Conservation (phyloP, 495 filamentous ascomycete species). For the Podospora pseudopauciseta region DNA sequence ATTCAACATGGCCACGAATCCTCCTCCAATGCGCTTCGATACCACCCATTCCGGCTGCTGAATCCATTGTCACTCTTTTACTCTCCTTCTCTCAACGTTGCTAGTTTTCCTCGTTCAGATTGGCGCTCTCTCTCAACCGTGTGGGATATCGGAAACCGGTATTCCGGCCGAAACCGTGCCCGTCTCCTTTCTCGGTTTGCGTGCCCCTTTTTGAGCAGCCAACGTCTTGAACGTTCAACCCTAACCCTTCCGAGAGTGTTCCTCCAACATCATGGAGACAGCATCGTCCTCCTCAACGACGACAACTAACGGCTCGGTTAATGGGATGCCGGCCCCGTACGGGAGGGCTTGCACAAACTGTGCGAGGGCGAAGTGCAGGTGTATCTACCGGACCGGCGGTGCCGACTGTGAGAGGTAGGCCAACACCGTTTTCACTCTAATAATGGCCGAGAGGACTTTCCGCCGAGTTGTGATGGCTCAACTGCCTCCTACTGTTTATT, state of each 20-base stretch:
- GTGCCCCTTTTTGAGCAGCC: not conserved
- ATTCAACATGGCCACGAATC: not conserved
- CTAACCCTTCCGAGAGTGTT: not conserved
- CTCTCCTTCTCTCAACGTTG: not conserved
- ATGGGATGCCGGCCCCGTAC: constrained; percentile 36
- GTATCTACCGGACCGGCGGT: constrained; percentile 39
- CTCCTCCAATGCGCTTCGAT: not conserved
- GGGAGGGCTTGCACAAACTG: constrained; percentile 56
- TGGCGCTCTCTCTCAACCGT: not conserved
- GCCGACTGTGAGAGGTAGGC: constrained; percentile 49
- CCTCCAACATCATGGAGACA: not conserved
- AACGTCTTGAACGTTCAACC: not conserved
- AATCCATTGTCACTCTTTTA: not conserved
- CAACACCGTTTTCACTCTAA: not conserved
- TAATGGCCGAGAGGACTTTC: not conserved
- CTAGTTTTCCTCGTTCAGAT: not conserved
- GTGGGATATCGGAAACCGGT: not conserved
- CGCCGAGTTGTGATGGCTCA: not conserved
- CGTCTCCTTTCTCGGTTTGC: not conserved
- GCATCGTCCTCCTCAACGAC: not conserved
- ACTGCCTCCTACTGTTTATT: not conserved
- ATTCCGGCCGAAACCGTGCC: not conserved
- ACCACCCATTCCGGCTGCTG: not conserved
- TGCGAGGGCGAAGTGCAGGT: constrained; percentile 55
- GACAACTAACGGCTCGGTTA: not conserved